Evolutionary conservation across 805 yeast genomes (phyloP).

Genomic region (Teunomyces gatunensis): DNA sequence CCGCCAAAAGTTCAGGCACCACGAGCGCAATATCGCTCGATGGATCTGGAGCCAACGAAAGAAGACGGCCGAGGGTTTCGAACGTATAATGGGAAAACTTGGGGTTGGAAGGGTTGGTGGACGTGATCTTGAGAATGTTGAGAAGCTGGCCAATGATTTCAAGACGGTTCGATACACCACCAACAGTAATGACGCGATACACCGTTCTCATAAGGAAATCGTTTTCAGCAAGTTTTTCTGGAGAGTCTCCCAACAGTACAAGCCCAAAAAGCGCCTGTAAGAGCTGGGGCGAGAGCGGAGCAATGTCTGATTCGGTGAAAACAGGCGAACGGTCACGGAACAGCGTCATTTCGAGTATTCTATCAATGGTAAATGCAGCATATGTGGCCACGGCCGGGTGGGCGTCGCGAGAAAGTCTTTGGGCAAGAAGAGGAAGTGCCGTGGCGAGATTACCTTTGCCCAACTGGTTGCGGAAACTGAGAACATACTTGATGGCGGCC

Average conservation of each 20-base stretch:
- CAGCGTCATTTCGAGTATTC: conserved; percentile 74
- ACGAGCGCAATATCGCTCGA: conserved; percentile 46
- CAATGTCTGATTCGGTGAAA: conserved; percentile 72
- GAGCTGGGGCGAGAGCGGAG: conserved; percentile 55
- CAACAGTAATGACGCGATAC: conserved; percentile 74
- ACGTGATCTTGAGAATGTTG: conserved; percentile 63
- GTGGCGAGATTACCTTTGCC: conserved; percentile 79
- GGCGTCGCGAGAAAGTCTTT: conserved; percentile 55
- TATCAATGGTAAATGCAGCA: conserved; percentile 89
- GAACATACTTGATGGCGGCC: conserved; percentile 89
- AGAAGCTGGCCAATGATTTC: conserved; percentile 64
- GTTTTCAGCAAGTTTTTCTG: conserved; percentile 92
- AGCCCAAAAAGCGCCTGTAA: conserved; percentile 65
- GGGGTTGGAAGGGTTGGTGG: conserved; percentile 94
- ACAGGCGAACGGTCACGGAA: conserved; percentile 50
- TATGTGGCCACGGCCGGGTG: conserved; percentile 85
- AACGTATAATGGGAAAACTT: conserved; percentile 86
- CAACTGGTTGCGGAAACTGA: conserved; percentile 87
- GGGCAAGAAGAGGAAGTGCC: conserved; percentile 74
- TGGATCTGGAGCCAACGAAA: conserved; percentile 45
- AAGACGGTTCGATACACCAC: conserved; percentile 47
- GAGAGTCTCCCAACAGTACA: conserved; percentile 52
- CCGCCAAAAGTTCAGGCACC: conserved; percentile 63
- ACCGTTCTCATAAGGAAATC: conserved; percentile 88
- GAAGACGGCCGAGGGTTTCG: conserved; percentile 78